Base-by-base conservation (phyloP, 257 asterid genomes). In the Lithospermum erythrorhizon region DNA sequence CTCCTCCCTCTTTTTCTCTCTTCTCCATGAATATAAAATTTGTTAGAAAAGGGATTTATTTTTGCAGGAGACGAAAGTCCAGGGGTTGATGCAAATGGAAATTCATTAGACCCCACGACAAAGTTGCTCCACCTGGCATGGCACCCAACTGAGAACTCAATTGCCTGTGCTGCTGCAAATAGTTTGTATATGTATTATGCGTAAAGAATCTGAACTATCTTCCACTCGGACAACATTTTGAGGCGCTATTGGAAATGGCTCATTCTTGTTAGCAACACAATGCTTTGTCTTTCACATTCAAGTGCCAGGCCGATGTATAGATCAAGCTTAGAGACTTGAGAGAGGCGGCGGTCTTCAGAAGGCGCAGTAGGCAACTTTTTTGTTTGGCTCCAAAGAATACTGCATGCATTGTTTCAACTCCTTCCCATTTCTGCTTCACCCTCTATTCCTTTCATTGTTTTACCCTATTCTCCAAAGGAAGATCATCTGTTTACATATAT, bases 161-260 rank as follows among this genome's bases (percentile, higher is more conserved):
- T 93, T 54, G 99, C 99, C 47, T 89, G 97, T 79, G 99, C 99
- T 70, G 99, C 99, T 76, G 99, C 99, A 52, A 93, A 93, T 73
- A 93, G 99, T 86, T 70, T 93, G 96, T 93, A 93, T 70, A 93
- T 93, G 99, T 93, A 93, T 61, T 87, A 93, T 78, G 97, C 99
- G 60, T 93, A 82, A 83, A 72, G 63, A 15, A 60, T 45, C 72
- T n/a, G 72, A 58, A 59, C 21, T 27, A 54, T 19, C 54, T 68
- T 52, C 48, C 48, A 41, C 71, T 54, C 49, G 72, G 70, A 62
- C 56, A 66, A 65, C 86, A 69, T 77, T 74, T 78, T 54, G 75
- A 62, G 78, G 72, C 70, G 70, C 76, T 76, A 59, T 71, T 61
- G 32, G 66, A 74, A 76, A 75, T 75, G 61, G 79, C 63, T 53